phyloP scores from a whole-genome alignment of 768 basidiomycete species.

The Kwoniella botswanensis region DNA sequence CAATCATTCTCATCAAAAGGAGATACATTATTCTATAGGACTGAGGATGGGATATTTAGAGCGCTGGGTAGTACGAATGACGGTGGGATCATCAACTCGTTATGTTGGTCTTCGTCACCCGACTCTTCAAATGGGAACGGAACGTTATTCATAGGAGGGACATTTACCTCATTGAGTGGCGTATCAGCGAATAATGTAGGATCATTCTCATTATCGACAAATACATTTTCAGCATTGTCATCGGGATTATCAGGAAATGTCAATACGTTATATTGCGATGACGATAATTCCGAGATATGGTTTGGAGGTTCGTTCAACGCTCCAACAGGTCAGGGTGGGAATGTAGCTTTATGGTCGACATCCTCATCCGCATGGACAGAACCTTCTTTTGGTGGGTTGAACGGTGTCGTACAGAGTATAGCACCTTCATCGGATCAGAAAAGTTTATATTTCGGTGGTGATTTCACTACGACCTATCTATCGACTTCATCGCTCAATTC shows the following conservation, averaged over 20 bases:
- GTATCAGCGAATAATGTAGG: slow-evolving; percentile 73
- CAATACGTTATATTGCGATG: slow-evolving; percentile 78
- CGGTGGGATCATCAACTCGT: slow-evolving; percentile 76
- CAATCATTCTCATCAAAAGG: slow-evolving; percentile 33
- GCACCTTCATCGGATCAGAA: slow-evolving; percentile 70
- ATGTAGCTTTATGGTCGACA: slow-evolving; percentile 56
- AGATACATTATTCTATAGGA: slow-evolving; percentile 70
- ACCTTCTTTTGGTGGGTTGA: slow-evolving; percentile 80
- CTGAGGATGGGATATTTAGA: slow-evolving; percentile 69
- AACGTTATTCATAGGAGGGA: slow-evolving; percentile 79
- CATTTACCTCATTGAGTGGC: slow-evolving; percentile 73
- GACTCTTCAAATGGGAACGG: slow-evolving; percentile 61
- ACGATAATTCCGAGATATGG: slow-evolving; percentile 51
- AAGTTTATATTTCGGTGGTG: slow-evolving; percentile 85
- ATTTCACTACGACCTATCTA: slow-evolving; percentile 76
- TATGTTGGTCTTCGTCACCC: slow-evolving; percentile 62
- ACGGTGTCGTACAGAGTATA: slow-evolving; percentile 79
- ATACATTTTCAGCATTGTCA: slow-evolving; percentile 26
- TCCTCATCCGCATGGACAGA: slow-evolving; percentile 67
- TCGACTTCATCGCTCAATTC: slow-evolving; percentile 62
- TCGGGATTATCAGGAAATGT: slow-evolving; percentile 75
- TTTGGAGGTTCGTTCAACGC: slow-evolving; percentile 55
- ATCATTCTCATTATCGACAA: slow-evolving; percentile 63
- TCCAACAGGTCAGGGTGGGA: slow-evolving; percentile 38
- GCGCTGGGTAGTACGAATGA: slow-evolving; percentile 76